Evolutionary conservation across 768 basidiomycete species (phyloP).

Genomic region (Termitomyces sp.): DNA sequence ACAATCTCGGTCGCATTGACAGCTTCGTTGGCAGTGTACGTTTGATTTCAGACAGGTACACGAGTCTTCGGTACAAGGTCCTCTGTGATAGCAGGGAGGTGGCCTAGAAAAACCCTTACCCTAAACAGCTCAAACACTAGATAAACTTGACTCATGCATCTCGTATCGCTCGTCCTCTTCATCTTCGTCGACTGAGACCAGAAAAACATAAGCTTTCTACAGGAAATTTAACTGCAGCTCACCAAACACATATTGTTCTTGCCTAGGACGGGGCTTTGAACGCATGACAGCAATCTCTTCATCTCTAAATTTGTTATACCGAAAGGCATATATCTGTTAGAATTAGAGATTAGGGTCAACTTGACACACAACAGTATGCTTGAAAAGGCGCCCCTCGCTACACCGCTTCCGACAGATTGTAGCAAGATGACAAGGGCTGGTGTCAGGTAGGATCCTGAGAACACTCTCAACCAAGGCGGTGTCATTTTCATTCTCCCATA

Average conservation of each 20-base stretch:
- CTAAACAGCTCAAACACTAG: not conserved
- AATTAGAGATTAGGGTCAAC: constrained; percentile 16
- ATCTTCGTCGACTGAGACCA: constrained; percentile 6
- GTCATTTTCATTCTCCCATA: constrained; percentile 24
- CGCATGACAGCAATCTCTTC: not conserved
- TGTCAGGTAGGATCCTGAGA: constrained; percentile 39
- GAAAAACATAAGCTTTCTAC: not conserved
- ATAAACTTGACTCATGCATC: constrained; percentile 5
- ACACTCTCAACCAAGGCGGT: constrained; percentile 26
- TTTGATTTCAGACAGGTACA: constrained; percentile 37
- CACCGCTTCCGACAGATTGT: constrained; percentile 43
- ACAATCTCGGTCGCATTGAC: constrained; percentile 33
- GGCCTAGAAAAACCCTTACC: constrained; percentile 16
- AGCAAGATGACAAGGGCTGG: constrained; percentile 45
- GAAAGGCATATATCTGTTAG: constrained; percentile 18
- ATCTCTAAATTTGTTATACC: constrained; percentile 10
- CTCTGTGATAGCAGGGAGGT: constrained; percentile 40
- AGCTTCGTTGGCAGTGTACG: constrained; percentile 42
- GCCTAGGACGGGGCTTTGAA: not conserved
- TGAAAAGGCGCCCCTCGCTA: constrained; percentile 22
- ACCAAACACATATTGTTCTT: not conserved
- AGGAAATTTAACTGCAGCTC: not conserved
- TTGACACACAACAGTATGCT: constrained; percentile 13
- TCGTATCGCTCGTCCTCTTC: not conserved
- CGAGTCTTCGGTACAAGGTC: constrained; percentile 34